phyloP scores from a whole-genome alignment of 2,329 filamentous ascomycete species.

The Penicillium sp. region DNA sequence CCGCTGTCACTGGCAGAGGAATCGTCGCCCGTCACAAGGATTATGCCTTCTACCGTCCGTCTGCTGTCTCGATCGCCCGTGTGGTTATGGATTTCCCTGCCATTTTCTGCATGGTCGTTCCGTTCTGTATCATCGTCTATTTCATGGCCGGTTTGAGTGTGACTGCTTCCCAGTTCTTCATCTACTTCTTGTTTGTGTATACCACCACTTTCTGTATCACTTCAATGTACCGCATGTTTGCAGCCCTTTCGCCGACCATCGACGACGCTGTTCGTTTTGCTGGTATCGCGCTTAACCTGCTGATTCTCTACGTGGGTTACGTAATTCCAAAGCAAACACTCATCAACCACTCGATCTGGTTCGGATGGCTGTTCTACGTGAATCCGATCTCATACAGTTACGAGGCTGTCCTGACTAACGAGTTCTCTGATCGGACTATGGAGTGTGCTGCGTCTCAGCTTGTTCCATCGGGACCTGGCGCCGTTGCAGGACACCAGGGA shows the following conservation, averaged over 20 bases:
- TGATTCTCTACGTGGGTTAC: constrained; percentile 66
- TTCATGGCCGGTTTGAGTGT: constrained; percentile 63
- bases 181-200: constrained; percentile 65
- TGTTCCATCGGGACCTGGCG: constrained; percentile 59
- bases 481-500: constrained; percentile 59
- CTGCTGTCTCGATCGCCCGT: constrained; percentile 62
- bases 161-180: constrained; percentile 63
- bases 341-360: constrained; percentile 62
- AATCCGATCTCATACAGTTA: constrained; percentile 62
- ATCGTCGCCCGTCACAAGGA: constrained; percentile 68
- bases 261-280: constrained; percentile 66
- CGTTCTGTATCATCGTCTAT: constrained; percentile 65
- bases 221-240: constrained; percentile 66
- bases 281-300: constrained; percentile 60
- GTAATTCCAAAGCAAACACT: constrained; percentile 65
- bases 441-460: constrained; percentile 59
- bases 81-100: constrained; percentile 64
- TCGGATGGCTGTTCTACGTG: constrained; percentile 61
- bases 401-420: constrained; percentile 66
- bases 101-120: constrained; percentile 57
- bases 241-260: constrained; percentile 62
- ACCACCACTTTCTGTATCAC: constrained; percentile 63
- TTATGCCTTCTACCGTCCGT: constrained; percentile 70
- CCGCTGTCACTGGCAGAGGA: constrained; percentile 68
- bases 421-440: constrained; percentile 60